Evolutionary conservation across 1,284 basidiomycete genomes (phyloP), one percentile per base, ranked within the genome.

Genomic region (Termitomyces sp.): DNA sequence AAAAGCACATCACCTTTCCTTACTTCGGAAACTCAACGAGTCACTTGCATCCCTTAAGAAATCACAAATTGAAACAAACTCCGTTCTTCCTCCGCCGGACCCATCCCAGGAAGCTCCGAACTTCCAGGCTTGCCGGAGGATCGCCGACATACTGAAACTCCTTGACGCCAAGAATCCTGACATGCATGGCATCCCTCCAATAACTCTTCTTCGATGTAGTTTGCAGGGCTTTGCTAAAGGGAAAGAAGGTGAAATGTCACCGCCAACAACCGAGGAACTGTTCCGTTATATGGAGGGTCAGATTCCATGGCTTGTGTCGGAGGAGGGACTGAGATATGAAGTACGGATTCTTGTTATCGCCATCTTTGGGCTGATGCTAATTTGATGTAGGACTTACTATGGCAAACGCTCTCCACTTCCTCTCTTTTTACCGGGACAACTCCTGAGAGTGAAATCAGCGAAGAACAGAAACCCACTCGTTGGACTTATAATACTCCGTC

Each of bases 121-220:
- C n/a, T 86, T 78, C 65, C 62, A 68, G 12, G 64, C 68, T 3
- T 84, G 76, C 52, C 68, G 72, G 45, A 71, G 75, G 3, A 61
- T 88, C 10, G 70, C 78, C 30, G 78, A 82, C 36, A 66, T 86
- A 30, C 67, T 70, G 53, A 70, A 58, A 60, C 61, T 51, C 56
- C 58, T 64, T 33, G 67, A 67, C 21, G 62, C 64, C 26, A 62
- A 70, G 31, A 58, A 64, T 31, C 67, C 70, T 1, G 67, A 70
- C 7, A 64, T 70, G 45, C 61, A 68, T 12, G 67, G 70, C 5
- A 65, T 86, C 9, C 77, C 82, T 4, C 68, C 73, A 15, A 61
- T 80, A 8, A 81, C 82, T 0, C 66, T 88, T 9, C 71, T 90
- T 43, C 78, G 88, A 15, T 87, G 83, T 60, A 80, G 76, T 2